Percentiles rank a stretch among this genome's conserved stretches.
These are phyloP conservation scores for Trypanosoma theileri DNA, from an alignment of 208 protist genomes.

Conservation along the genomic window DNA sequence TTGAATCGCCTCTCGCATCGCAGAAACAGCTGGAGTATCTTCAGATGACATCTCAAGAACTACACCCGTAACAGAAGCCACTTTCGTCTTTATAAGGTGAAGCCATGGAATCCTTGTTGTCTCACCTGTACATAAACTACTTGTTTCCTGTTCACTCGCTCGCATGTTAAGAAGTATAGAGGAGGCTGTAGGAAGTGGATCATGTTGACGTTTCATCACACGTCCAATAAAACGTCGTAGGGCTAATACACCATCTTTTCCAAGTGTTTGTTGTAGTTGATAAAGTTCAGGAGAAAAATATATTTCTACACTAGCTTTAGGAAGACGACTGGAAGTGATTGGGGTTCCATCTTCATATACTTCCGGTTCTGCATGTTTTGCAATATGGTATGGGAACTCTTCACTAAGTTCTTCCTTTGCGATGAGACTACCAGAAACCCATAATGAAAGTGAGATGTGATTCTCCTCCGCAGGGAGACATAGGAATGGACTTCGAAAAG, in stretches of 20 bases:
- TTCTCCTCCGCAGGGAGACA: conserved; percentile 63
- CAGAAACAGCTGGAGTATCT: conserved; percentile 20
- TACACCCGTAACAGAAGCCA: conserved; percentile 46
- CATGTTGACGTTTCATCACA: conserved; percentile 76
- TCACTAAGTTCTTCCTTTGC: conserved; percentile 47
- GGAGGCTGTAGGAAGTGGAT: conserved; percentile 58
- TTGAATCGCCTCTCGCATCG: conserved; percentile 59
- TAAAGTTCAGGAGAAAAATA: conserved; percentile 87
- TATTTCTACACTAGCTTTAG: conserved; percentile 67
- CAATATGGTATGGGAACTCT: conserved; percentile 86
- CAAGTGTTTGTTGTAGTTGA: conserved; percentile 56
- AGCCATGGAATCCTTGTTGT: conserved; percentile 60
- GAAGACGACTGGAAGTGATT: conserved; percentile 32
- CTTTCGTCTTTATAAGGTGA: conserved; percentile 45
- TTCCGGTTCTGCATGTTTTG: conserved; percentile 47
- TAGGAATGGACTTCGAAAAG: conserved; percentile 60
- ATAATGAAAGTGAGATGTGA: conserved; percentile 78
- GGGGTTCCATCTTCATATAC: conserved; percentile 11
- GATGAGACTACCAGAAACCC: conserved; percentile 75
- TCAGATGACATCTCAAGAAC: conserved; percentile 42
- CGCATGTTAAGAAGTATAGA: conserved; percentile 61
- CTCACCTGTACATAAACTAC: conserved; percentile 29
- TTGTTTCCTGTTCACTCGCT: conserved; percentile 24
- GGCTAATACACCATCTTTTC: conserved; percentile 50
- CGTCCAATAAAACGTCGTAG: conserved; percentile 77